Base-by-base conservation (phyloP, 2,329 filamentous ascomycete genomes). In the Hyphodiscus sp. region DNA sequence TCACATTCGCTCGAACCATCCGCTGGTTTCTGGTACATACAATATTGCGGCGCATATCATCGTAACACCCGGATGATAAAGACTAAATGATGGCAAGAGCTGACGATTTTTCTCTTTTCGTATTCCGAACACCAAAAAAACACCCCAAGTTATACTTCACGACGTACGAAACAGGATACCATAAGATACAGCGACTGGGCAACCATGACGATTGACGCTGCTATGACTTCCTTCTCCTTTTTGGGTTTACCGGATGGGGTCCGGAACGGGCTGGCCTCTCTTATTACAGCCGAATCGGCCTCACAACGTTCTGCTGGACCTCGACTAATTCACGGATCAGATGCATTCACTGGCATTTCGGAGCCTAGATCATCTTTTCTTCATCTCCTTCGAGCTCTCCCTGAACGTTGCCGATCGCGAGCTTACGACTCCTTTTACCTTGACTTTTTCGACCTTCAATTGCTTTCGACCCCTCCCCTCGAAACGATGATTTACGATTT, bases 131-230 rank as follows among this genome's bases (percentile, higher is more conserved):
- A 55, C 53, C 55, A 59, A 50, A 51, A 62, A 55, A 61, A 51
- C 50, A 53, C 48, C 53, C 52, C n/a, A 15, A 15, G 33, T 38
- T 38, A 38, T 13, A 38, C 33, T 38, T 38, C 33, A 38, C 33
- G 33, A 54, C 55, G 57, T 54, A 55, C 56, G 53, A 55, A 63
- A 56, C 56, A 63, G 61, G 63, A 66, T 64, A 66, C 61, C 60
- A 59, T 57, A 54, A 57, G 33, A 58, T 65, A 67, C 63, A 67
- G 61, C 64, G 64, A 66, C 57, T 65, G 65, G 65, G 65, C 65
- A 65, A 67, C 65, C 65, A 66, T 65, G 54, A 67, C 56, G 64
- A 65, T 55, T 65, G 54, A 67, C 62, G 64, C 63, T 63, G 61
- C 58, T 56, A 65, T 60, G 62, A 64, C 58, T 54, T 60, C 57